These are phyloP conservation scores for Stephania cephalantha DNA, from an alignment of 164 flowering plant genomes.

Conservation along the genomic window DNA sequence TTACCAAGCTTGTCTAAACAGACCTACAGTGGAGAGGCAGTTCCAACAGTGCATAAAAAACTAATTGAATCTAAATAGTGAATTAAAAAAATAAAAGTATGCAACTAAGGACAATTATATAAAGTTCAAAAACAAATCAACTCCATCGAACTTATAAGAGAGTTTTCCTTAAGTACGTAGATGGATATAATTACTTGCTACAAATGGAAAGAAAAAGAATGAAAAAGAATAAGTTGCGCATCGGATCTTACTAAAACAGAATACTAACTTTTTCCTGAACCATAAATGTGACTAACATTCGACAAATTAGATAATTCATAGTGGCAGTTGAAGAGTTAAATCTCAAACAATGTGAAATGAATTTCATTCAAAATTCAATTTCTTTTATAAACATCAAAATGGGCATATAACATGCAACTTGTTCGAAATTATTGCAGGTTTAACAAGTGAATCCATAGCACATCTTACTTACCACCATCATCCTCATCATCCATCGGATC, in stretches of 20 bases:
- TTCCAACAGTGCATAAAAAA: background rate
- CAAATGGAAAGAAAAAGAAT: background rate
- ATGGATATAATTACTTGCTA: background rate
- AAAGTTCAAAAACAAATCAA: background rate
- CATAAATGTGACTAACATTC: background rate
- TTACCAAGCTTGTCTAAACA: background rate
- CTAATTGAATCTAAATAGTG: background rate
- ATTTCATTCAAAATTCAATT: background rate
- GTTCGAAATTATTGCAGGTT: no score
- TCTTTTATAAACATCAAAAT: background rate
- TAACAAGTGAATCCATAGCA: background rate
- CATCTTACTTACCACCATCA: slow-evolving; percentile 27
- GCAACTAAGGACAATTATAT: background rate
- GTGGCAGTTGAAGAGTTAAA: background rate
- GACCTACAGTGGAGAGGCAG: no score
- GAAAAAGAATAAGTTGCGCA: no score
- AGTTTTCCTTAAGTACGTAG: background rate
- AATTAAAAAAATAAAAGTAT: background rate
- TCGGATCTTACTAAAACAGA: no score
- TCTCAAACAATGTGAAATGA: background rate
- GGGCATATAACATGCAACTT: background rate
- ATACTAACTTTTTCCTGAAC: background rate
- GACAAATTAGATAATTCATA: background rate
- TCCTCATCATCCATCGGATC: slow-evolving; percentile 57
- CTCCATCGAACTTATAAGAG: background rate